Evolutionary conservation across 2,329 filamentous ascomycete species (phyloP).

Genomic region (Fusarium poae): DNA sequence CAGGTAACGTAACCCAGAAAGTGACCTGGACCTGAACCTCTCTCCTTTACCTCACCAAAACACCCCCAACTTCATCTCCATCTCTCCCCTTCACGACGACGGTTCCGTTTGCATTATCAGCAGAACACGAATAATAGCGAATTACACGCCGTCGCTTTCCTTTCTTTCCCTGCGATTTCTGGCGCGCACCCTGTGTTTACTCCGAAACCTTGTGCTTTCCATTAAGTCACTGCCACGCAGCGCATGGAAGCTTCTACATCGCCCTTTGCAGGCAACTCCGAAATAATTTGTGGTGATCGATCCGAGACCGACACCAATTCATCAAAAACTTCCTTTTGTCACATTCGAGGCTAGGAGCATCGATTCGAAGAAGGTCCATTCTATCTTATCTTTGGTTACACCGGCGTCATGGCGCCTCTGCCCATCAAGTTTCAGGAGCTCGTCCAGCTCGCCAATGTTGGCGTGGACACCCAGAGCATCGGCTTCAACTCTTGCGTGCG

Average conservation of each 20-base stretch:
- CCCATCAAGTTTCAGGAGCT: conserved; percentile 96
- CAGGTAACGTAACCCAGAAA: conserved; percentile 53
- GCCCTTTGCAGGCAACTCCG: conserved; percentile 43
- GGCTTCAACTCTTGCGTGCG: conserved; percentile 85
- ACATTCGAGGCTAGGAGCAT: conserved; percentile 44
- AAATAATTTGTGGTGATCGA: conserved; percentile 45
- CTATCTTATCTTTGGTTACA: conserved; percentile 48
- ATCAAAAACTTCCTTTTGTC: conserved; percentile 25
- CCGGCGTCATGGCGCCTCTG: conserved; percentile 72
- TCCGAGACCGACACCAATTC: conserved; percentile 44
- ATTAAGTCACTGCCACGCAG: conserved; percentile 49
- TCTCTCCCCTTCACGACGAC: conserved; percentile 44
- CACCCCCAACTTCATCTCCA: conserved; percentile 42
- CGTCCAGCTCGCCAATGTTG: conserved; percentile 72
- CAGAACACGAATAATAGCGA: conserved; percentile 44
- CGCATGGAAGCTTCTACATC: conserved; percentile 57
- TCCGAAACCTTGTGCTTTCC: conserved; percentile 30
- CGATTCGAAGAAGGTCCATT: conserved; percentile 44
- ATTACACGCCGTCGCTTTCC: conserved; percentile 38
- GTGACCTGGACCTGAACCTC: conserved; percentile 43
- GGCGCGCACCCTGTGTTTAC: conserved; percentile 38
- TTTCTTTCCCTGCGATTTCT: conserved; percentile 36
- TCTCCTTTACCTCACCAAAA: conserved; percentile 47
- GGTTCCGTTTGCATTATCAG: conserved; percentile 47
- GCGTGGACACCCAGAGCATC: conserved; percentile 68